Base-by-base conservation (phyloP, 768 basidiomycete species). In the Mycena rebaudengoi region DNA sequence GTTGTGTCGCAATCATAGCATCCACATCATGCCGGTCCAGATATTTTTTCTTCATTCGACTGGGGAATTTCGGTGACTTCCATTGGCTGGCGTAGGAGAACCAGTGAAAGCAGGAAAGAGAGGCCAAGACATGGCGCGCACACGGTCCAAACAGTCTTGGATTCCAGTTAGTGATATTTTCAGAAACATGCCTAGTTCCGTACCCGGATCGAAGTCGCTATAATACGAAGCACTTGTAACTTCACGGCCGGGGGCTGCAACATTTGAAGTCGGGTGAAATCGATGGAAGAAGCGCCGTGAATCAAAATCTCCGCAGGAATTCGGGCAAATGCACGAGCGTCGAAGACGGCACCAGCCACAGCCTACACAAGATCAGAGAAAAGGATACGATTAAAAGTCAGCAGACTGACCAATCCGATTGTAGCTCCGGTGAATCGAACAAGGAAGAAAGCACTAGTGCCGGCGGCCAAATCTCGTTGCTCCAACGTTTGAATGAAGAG, bases 381-480 rank as follows among this genome's bases (percentile, higher is more conserved):
- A 44, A 32, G 20, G 20, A 49, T 33, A 23, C 58, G 54, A 21
- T 21, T 28, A 59, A 14, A 48, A 33, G 41, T 25, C 28, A 48
- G 41, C 18, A 10, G 20, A 73, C 89, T 69, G 74, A 92, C 93
- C 78, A 95, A 76, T 64, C 93, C 93, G 37, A 90, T 81, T 3
- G 93, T 94, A 30, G 93, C 91, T 10, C 93, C 93, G 35, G 92
- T 94, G 77, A 95, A 95, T 43, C 93, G 85, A 44, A 94, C 91
- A 57, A 95, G 82, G 77, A 95, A 95, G 75, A 95, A 95, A 12
- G 92, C 92, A 71, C 92, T 90, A 11, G 94, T 95, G 29, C 91
- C 91, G 21, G 88, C 84, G 4, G 93, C 92, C 52, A 94, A 74
- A 67, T 94, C 89, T 46, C 83, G 79, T 7, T 87, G 85, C 59